Evolutionary conservation across 2,329 filamentous ascomycete species (phyloP), one percentile per base, ranked within the genome.

Genomic region (Ascochyta viciae-villosae): DNA sequence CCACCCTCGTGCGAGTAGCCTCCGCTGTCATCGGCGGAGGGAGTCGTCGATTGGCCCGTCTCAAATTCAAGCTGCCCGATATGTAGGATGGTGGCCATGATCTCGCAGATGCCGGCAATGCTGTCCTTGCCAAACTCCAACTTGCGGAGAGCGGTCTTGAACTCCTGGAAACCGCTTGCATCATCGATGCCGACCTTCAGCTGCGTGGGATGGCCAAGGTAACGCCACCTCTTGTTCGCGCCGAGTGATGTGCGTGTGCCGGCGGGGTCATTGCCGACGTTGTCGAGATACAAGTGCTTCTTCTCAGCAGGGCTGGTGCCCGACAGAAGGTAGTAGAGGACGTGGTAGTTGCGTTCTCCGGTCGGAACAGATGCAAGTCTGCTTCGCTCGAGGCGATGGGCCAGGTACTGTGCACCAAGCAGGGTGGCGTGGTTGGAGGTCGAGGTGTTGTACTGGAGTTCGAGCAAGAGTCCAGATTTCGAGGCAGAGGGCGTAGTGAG

Each of bases 161-260:
- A 98, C 49, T 98, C 89, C 72, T 96, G 91, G 76, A 99, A 99
- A 4, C 94, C 95, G 70, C 97, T 93, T 1, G 89, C 84, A 71
- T 99, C 95, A 70, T 99, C 97, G 74, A 99, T 93, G 54, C 95
- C 95, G 26, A 98, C 92, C 76, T 96, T 98, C 62, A 99, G 84
- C 77, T 99, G 95, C 0, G 94, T 97, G 0, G 94, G 95, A 67
- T 99, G 95, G 3, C 95, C 95, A 3, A 99, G 85, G 72, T 96
- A 99, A 73, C 92, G 90, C 95, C 95, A 99, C 77, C 95, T 84
- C 79, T 92, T 96, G 68, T 89, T 86, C n/a, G 78, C 78, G 10
- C 78, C 80, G 16, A 83, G 74, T 0, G 85, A 86, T 10, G 83
- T 76, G 53, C 86, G 78, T 60, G 83, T 82, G 6, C 81, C 81